phyloP scores from a whole-genome alignment of 192 early-diverging fungal genomes.

The Radiomyces spectabilis region DNA sequence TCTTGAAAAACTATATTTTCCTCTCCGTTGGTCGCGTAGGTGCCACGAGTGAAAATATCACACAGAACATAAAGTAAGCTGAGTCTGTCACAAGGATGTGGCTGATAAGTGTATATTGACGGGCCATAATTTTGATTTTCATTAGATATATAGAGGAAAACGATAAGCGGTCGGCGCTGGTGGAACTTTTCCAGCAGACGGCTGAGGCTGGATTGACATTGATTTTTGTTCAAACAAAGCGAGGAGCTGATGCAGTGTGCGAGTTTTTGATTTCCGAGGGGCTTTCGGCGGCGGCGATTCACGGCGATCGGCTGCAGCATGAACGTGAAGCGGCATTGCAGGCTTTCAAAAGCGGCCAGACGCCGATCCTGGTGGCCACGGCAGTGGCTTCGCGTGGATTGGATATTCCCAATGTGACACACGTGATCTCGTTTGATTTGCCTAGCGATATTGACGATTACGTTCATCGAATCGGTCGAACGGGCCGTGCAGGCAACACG shows the following conservation, averaged over 20 bases:
- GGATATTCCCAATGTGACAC: constrained; percentile 76
- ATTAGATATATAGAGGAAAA: constrained; percentile 49
- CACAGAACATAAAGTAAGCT: constrained; percentile 60
- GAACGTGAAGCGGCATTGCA: constrained; percentile 94
- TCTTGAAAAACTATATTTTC: constrained; percentile 87
- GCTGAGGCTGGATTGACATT: constrained; percentile 74
- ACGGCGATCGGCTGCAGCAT: constrained; percentile 93
- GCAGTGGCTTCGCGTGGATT: constrained; percentile 96
- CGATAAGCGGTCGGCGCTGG: constrained; percentile 73
- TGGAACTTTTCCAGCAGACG: constrained; percentile 70
- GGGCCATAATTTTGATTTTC: constrained; percentile 76
- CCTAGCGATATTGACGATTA: constrained; percentile 95
- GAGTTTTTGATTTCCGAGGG: constrained; percentile 74
- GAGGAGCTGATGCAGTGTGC: constrained; percentile 80
- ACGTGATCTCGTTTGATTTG: constrained; percentile 94
- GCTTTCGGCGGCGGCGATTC: constrained; percentile 85
- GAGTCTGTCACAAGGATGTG: background rate
- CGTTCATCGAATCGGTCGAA: constrained; percentile 95
- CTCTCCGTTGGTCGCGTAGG: constrained; percentile 92
- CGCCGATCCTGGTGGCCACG: constrained; percentile 93
- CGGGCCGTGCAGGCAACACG: constrained; percentile 91
- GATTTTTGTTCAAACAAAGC: constrained; percentile 93
- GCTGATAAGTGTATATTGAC: constrained; percentile 53
- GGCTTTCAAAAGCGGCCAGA: constrained; percentile 78
- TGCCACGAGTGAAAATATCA: constrained; percentile 82